Evolutionary conservation across 306 rosid species (phyloP).

Genomic region (Delonix regia): DNA sequence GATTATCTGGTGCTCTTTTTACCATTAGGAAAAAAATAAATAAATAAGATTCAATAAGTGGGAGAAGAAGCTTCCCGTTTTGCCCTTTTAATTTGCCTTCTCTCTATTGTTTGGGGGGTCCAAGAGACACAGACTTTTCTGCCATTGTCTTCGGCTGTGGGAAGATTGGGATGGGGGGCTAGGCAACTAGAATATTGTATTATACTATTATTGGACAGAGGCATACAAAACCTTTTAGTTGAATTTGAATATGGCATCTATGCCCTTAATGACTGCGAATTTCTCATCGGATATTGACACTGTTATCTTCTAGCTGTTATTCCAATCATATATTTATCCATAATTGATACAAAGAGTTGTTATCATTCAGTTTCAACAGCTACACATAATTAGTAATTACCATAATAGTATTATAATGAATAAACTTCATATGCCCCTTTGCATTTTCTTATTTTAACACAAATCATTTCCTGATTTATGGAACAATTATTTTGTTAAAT

Average conservation of each 20-base stretch:
- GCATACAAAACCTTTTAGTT: background rate
- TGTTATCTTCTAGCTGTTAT: background rate
- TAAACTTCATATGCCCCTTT: background rate
- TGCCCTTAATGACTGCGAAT: background rate
- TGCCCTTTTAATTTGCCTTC: too few relatives aligned
- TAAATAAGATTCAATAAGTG: too few relatives aligned
- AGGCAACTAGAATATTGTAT: too few relatives aligned
- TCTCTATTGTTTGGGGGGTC: too few relatives aligned
- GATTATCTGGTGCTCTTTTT: background rate
- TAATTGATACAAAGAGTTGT: background rate
- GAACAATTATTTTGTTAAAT: background rate
- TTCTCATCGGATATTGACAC: background rate
- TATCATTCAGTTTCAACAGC: background rate
- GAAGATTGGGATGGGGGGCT: too few relatives aligned
- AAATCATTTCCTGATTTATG: conserved; percentile 4
- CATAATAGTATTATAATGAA: conserved; percentile 2
- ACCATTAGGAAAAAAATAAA: background rate
- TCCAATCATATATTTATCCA: background rate
- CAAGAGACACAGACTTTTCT: too few relatives aligned
- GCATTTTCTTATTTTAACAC: background rate
- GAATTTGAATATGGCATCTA: too few relatives aligned
- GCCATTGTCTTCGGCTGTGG: too few relatives aligned
- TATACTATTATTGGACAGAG: background rate
- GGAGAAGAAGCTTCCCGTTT: too few relatives aligned
- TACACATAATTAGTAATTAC: background rate